Conservation (phyloP, 1,284 basidiomycete species). For the Moesziomyces antarcticus region DNA sequence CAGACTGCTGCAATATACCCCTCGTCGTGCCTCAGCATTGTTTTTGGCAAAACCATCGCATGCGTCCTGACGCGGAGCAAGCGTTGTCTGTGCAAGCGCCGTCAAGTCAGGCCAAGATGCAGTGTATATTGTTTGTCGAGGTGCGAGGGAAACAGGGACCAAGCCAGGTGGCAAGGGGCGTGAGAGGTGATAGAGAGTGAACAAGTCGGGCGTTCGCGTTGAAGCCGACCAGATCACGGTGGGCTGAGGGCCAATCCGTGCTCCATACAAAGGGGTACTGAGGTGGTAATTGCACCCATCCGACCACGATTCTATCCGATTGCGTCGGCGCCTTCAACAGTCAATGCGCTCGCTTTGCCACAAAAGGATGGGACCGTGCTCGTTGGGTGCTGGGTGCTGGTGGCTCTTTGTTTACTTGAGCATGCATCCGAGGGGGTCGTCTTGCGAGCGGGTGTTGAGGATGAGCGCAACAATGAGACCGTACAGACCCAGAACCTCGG, state of each 20-base stretch:
- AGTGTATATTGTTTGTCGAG: constrained; percentile 41
- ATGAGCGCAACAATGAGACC: constrained; percentile 89
- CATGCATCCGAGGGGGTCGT: constrained; percentile 53
- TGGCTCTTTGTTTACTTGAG: constrained; percentile 34
- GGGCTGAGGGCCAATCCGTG: background rate
- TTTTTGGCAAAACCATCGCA: too few species aligned
- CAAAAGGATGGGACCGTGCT: too few species aligned
- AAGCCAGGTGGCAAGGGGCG: background rate
- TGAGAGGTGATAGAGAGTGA: background rate
- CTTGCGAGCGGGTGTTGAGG: constrained; percentile 75
- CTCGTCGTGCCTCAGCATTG: background rate
- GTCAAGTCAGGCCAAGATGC: constrained; percentile 15
- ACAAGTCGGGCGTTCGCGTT: background rate
- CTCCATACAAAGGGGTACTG: background rate
- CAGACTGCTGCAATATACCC: constrained; percentile 17
- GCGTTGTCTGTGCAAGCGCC: background rate
- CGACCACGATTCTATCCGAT: too few species aligned
- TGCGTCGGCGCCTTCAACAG: background rate
- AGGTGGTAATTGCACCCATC: background rate
- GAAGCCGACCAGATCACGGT: background rate
- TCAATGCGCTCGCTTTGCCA: background rate
- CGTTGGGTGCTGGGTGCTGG: background rate
- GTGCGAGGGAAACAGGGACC: constrained; percentile 4
- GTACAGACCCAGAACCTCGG: constrained; percentile 89
- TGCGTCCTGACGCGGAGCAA: too few species aligned